Evolutionary conservation across 2,329 filamentous ascomycete genomes (phyloP), one percentile per base, ranked within the genome.

Genomic region (Ilyonectria sp.): DNA sequence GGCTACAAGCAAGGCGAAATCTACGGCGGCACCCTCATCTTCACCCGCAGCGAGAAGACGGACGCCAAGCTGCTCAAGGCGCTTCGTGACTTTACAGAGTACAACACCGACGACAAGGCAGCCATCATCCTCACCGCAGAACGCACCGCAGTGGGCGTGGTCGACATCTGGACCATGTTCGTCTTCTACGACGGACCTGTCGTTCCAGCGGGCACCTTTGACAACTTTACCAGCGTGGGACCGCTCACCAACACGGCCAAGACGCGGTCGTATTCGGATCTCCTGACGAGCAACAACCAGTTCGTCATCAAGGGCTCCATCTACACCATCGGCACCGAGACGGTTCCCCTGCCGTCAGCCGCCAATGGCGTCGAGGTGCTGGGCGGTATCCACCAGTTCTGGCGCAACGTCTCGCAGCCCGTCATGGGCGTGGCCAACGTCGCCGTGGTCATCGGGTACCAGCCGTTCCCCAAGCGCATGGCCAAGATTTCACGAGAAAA

Each of bases 101-200:
- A 90, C 76, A 88, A 89, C 73, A 79, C 83, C 1, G 89, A 91
- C 70, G 82, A 86, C 66, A 90, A 89, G 75, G 89, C 89, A 1
- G 88, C 84, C 13, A 85, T 91, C 52, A 91, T 91, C 68, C 77
- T 87, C 53, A 91, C 88, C 0, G 82, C 84, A 2, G 83, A 88
- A 72, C 80, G 69, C 19, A 61, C 64, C 6, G 53, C 33, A 10
- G 52, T 85, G 17, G 82, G 83, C 0, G 69, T 80, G 4, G 74
- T 82, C 2, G 82, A 90, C 67, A 64, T 86, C 21, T 90, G 87
- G 87, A 83, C 89, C 64, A 77, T 92, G 66, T 91, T 91, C 77
- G 75, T 89, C 40, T 91, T 90, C 80, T 91, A 91, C 76, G 87
- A 92, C 75, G 90, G 87, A 1, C 83, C 84, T 0, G 77, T 79